A percentile compares a stretch with the other conserved stretches of the same genome.
Evolutionary conservation across 805 yeast species (phyloP).

Genomic region (Groenewaldozyma salmanticensis): DNA sequence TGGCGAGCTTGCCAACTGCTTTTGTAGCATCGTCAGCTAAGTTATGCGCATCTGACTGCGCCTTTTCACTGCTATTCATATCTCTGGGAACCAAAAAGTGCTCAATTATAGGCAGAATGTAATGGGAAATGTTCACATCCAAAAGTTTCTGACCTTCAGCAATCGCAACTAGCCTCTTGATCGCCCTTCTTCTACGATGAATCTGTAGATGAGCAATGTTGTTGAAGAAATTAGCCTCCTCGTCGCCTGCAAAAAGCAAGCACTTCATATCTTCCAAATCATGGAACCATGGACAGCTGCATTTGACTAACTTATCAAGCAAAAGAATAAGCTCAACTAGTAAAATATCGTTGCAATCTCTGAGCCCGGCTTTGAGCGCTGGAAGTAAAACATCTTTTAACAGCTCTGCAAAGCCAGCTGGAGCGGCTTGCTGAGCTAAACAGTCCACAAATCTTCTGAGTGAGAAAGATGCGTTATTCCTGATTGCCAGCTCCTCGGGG

Average conservation of each 20-base stretch:
- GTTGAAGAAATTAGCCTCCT: slow-evolving; percentile 70
- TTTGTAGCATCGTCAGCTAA: slow-evolving; percentile 39
- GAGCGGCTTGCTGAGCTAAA: slow-evolving; percentile 13
- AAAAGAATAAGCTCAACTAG: slow-evolving; percentile 64
- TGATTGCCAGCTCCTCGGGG: slow-evolving; percentile 66
- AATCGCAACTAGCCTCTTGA: slow-evolving; percentile 48
- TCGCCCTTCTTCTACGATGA: slow-evolving; percentile 78
- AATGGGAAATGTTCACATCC: slow-evolving; percentile 60
- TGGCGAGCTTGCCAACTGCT: slow-evolving; percentile 50
- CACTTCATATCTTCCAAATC: slow-evolving; percentile 60
- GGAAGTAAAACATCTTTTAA: slow-evolving; percentile 55
- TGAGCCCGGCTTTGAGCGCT: slow-evolving; percentile 53
- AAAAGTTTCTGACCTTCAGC: slow-evolving; percentile 34
- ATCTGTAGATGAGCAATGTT: slow-evolving; percentile 77
- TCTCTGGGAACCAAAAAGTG: slow-evolving; percentile 51
- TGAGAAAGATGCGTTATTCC: slow-evolving; percentile 64
- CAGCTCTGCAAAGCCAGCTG: slow-evolving; percentile 28
- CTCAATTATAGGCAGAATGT: slow-evolving; percentile 77
- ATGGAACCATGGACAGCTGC: slow-evolving; percentile 29
- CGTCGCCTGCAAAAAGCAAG: slow-evolving; percentile 56
- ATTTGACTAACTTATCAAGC: slow-evolving; percentile 50
- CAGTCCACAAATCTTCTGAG: slow-evolving; percentile 59
- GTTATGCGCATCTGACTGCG: slow-evolving; percentile 25
- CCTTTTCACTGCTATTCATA: not conserved
- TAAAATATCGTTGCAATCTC: slow-evolving; percentile 48